Conservation (phyloP, 495 filamentous ascomycete species). For the Pyronema omphalodes region DNA sequence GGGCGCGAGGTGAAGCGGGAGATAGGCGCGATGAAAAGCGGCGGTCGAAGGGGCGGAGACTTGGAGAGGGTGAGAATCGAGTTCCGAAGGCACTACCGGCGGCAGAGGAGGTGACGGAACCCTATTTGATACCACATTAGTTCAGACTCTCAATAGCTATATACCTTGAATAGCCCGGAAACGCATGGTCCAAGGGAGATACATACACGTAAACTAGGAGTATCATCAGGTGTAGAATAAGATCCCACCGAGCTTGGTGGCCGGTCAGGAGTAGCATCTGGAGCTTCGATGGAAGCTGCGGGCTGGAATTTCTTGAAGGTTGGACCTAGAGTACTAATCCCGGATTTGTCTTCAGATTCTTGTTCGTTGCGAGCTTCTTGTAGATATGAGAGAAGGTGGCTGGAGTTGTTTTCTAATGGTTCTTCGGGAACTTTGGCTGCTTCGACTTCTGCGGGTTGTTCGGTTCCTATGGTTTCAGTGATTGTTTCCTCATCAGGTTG, state of each 20-base stretch:
- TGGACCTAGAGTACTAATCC: conserved; percentile 3
- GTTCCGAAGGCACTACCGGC: conserved; percentile 42
- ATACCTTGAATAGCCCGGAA: neutral
- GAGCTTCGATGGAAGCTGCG: conserved; percentile 11
- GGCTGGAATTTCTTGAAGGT: conserved; percentile 19
- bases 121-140: conserved; percentile 31
- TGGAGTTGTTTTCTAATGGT: neutral
- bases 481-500: too few relatives aligned
- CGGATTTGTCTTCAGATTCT: conserved; percentile 1
- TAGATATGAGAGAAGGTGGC: conserved; percentile 9
- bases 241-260: conserved; percentile 24
- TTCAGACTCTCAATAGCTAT: neutral
- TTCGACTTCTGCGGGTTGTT: neutral
- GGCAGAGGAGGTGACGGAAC: conserved; percentile 66
- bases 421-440: neutral
- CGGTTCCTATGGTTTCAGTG: too few relatives aligned
- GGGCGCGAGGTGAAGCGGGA: conserved; percentile 38
- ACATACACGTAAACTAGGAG: conserved; percentile 69
- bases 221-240: conserved; percentile 54
- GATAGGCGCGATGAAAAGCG: conserved; percentile 70
- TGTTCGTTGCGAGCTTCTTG: conserved; percentile 21
- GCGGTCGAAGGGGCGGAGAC: conserved; percentile 80
- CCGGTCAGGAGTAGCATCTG: conserved; percentile 18
- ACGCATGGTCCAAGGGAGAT: neutral
- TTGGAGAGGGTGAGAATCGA: conserved; percentile 43